These are phyloP conservation scores for Spathaspora hagerdaliae DNA, from an alignment of 805 yeast genomes.

Conservation along the genomic window DNA sequence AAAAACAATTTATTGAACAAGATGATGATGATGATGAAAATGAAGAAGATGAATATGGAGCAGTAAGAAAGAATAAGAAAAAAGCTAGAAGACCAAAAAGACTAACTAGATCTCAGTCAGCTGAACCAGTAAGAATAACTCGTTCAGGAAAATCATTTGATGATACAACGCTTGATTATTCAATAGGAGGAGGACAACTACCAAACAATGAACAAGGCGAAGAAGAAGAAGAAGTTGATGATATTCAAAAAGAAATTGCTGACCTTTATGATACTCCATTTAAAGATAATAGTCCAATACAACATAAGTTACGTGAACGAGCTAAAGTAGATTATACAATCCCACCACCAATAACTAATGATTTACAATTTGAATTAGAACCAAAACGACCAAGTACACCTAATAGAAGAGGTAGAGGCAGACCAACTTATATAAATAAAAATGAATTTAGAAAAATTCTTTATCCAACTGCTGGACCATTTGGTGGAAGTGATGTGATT, in stretches of 20 bases:
- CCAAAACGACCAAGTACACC: constrained; percentile 13
- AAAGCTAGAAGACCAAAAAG: constrained; percentile 5
- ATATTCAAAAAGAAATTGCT: constrained; percentile 60
- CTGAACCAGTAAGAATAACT: constrained; percentile 12
- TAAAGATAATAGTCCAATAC: constrained; percentile 33
- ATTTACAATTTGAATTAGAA: constrained; percentile 24
- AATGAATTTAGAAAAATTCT: constrained; percentile 59
- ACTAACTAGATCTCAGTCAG: neutral
- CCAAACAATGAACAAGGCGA: neutral
- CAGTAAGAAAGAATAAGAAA: neutral
- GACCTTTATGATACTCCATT: constrained; percentile 64
- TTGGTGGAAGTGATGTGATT: constrained; percentile 92
- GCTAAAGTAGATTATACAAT: constrained; percentile 69
- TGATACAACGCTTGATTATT: constrained; percentile 4
- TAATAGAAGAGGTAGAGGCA: constrained; percentile 28
- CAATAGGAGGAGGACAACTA: constrained; percentile 6
- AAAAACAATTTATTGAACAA: constrained; percentile 1
- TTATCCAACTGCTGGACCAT: constrained; percentile 94
- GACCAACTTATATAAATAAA: constrained; percentile 38
- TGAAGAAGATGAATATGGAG: constrained; percentile 10
- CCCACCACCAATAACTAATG: constrained; percentile 71
- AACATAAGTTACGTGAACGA: constrained; percentile 46
- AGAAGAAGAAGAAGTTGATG: constrained; percentile 27
- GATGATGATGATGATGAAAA: constrained; percentile 5
- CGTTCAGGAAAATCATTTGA: constrained; percentile 11